A percentile compares a stretch with the other conserved stretches of the same genome.
phyloP scores from a whole-genome alignment of 306 rosid genomes.

The Cicer arietinum region DNA sequence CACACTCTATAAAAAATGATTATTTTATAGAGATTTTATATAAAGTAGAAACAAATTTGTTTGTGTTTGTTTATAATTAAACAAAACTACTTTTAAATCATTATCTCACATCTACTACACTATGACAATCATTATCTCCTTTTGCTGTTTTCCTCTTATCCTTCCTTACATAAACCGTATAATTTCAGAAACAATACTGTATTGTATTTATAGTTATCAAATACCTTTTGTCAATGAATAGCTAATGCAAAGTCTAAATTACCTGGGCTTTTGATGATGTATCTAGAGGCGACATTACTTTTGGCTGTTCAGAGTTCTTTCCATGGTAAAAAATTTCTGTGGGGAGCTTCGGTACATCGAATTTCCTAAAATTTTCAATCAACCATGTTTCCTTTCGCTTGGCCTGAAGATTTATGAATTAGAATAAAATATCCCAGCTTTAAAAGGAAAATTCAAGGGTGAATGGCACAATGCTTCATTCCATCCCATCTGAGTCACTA shows the following conservation, averaged over 20 bases:
- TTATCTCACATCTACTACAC: neutral
- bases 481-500: constrained; percentile 29
- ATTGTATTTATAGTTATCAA: neutral
- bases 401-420: constrained; percentile 57
- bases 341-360: constrained; percentile 63
- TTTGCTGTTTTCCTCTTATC: neutral
- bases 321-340: constrained; percentile 81
- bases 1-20: neutral
- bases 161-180: neutral
- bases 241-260: constrained; percentile 40
- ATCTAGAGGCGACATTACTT: constrained; percentile 81
- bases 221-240: constrained; percentile 18
- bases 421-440: constrained; percentile 5
- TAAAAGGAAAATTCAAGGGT: neutral
- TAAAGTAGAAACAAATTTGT: neutral
- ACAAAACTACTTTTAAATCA: neutral
- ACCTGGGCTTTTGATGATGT: constrained; percentile 89
- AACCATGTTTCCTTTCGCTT: constrained; percentile 90
- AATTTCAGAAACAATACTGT: neutral
- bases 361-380: constrained; percentile 85
- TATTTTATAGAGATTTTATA: neutral
- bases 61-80: neutral
- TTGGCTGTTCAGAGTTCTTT: constrained; percentile 86
- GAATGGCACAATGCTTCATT: constrained; percentile 3
- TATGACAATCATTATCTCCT: neutral